phyloP scores from a whole-genome alignment of 208 protist genomes.

The Wallacemonas sp. region DNA sequence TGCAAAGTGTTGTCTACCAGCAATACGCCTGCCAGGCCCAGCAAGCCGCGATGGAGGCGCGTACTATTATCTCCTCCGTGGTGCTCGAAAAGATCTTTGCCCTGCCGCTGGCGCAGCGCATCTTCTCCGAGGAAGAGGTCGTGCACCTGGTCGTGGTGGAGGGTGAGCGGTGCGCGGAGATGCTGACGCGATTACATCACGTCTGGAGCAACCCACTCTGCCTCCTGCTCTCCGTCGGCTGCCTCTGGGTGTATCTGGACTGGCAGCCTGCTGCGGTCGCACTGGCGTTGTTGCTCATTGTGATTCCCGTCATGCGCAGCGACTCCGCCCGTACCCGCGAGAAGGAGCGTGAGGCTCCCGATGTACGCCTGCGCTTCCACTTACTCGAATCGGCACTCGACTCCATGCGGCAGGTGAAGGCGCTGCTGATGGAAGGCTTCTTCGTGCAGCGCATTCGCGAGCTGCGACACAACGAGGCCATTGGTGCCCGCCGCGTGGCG shows the following conservation, averaged over 20 bases:
- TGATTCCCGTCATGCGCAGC: conserved; percentile 36
- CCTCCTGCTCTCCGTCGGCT: conserved; percentile 22
- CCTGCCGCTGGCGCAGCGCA: conserved; percentile 61
- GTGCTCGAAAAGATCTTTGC: conserved; percentile 65
- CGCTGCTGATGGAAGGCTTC: conserved; percentile 43
- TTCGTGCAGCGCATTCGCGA: conserved; percentile 34
- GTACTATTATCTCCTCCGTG: conserved; percentile 48
- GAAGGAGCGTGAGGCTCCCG: conserved; percentile 22
- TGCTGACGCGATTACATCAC: conserved; percentile 51
- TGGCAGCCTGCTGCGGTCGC: conserved; percentile 32
- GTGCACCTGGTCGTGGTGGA: conserved; percentile 49
- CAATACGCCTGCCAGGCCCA: conserved; percentile 46
- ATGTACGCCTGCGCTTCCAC: conserved; percentile 28
- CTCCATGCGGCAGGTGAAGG: conserved; percentile 56
- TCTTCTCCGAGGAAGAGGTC: conserved; percentile 52
- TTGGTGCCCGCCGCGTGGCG: conserved; percentile 28
- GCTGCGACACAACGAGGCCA: conserved; percentile 24
- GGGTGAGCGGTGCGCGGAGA: conserved; percentile 34
- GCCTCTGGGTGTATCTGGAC: conserved; percentile 49
- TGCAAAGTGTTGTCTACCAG: conserved; percentile 44
- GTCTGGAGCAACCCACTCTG: conserved; percentile 53
- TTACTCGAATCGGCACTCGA: conserved; percentile 38
- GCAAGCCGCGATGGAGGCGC: conserved; percentile 47
- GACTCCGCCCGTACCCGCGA: conserved; percentile 27
- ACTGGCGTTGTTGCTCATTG: conserved; percentile 25